Evolutionary conservation across 164 flowering plant genomes (phyloP).

Genomic region (Akebia trifoliata): DNA sequence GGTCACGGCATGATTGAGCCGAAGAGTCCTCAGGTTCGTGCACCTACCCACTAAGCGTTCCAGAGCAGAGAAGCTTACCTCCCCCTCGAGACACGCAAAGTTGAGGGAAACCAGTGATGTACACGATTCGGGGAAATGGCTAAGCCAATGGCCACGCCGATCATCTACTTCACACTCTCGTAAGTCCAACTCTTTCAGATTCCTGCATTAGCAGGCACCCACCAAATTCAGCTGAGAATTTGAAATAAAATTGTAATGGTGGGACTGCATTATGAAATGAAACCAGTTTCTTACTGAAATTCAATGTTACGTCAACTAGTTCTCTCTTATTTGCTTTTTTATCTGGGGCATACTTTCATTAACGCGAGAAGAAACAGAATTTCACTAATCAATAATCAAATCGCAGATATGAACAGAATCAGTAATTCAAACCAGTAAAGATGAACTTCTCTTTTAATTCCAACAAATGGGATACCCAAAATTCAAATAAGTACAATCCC

Average conservation of each 20-base stretch:
- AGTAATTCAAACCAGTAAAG: neutral
- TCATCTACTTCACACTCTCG: conserved; percentile 87
- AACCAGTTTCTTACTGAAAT: neutral
- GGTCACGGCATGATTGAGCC: conserved; percentile 75
- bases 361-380: neutral
- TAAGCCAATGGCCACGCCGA: conserved; percentile 77
- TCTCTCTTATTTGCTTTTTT: too few relatives aligned
- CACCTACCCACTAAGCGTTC: conserved; percentile 77
- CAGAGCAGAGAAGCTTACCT: conserved; percentile 64
- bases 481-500: neutral
- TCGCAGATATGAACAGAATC: neutral
- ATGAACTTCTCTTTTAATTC: neutral
- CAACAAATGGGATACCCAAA: neutral
- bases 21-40: conserved; percentile 64
- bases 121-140: conserved; percentile 66
- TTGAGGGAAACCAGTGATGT: conserved; percentile 80
- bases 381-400: neutral
- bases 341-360: too few relatives aligned
- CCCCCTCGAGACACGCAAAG: conserved; percentile 63
- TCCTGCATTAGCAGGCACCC: conserved; percentile 37
- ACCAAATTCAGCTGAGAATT: conserved; percentile 2
- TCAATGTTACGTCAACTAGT: neutral
- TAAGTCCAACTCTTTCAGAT: conserved; percentile 71
- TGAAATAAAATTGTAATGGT: too few relatives aligned
- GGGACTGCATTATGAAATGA: neutral